These are phyloP conservation scores for Pichia heedii DNA, from an alignment of 805 yeast species.

Conservation along the genomic window DNA sequence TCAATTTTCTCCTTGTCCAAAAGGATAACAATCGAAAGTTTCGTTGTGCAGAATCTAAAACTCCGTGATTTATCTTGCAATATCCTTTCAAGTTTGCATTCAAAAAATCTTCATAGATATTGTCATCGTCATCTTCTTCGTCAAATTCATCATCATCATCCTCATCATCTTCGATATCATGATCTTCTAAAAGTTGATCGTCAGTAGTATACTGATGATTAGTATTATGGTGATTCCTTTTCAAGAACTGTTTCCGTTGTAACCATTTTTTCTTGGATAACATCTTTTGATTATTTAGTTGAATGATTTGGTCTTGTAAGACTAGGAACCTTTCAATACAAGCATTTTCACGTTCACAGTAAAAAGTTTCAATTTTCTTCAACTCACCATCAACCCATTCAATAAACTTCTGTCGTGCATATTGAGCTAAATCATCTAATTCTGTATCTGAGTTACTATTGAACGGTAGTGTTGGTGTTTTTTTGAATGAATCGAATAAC, in stretches of 20 bases:
- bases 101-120: conserved; percentile 7
- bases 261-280: conserved; percentile 15
- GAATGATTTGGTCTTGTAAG: conserved; percentile 61
- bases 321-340: conserved; percentile 49
- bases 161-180: conserved; percentile 10
- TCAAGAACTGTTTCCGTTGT: conserved; percentile 8
- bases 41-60: conserved; percentile 9
- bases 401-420: conserved; percentile 42
- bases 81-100: not conserved
- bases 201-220: not conserved
- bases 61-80: not conserved
- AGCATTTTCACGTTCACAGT: conserved; percentile 48
- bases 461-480: conserved; percentile 4
- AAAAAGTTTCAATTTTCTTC: conserved; percentile 52
- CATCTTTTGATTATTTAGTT: conserved; percentile 45
- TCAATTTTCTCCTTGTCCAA: conserved; percentile 19
- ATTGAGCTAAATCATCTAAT: conserved; percentile 25
- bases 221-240: not conserved
- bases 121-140: conserved; percentile 7
- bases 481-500: conserved; percentile 6
- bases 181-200: not conserved
- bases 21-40: conserved; percentile 15
- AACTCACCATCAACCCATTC: conserved; percentile 61
- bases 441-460: conserved; percentile 13
- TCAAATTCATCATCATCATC: conserved; percentile 11